Conservation (phyloP, 2,329 filamentous ascomycete species). For the Teratosphaeria epicoccoides region DNA sequence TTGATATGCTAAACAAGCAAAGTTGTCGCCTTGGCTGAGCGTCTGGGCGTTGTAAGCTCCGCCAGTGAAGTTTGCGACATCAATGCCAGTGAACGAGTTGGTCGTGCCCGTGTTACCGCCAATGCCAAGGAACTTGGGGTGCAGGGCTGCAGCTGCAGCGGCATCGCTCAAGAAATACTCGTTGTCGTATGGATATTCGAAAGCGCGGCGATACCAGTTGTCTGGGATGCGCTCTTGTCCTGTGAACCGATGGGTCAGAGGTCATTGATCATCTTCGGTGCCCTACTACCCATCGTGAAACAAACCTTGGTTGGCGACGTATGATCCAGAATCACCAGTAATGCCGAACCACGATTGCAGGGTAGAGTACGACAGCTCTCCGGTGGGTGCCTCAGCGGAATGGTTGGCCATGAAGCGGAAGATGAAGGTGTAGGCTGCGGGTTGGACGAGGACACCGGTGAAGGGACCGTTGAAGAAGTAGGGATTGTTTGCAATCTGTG, state of each 20-base stretch:
- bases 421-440: conserved; percentile 9
- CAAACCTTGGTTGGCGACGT: conserved; percentile 12
- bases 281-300: too few species aligned
- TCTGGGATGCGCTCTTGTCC: conserved; percentile 17
- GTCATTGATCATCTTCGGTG: too few species aligned
- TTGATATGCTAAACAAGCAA: conserved; percentile 28
- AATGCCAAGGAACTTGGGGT: conserved; percentile 22
- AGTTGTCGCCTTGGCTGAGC: conserved; percentile 23
- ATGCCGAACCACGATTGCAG: conserved; percentile 18
- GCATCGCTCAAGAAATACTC: conserved; percentile 20
- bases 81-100: conserved; percentile 28
- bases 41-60: conserved; percentile 32
- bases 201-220: conserved; percentile 23
- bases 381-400: conserved; percentile 12
- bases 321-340: conserved; percentile 12
- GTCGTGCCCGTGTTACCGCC: conserved; percentile 26
- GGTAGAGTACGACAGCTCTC: conserved; percentile 11
- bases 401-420: conserved; percentile 26
- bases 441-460: conserved; percentile 18
- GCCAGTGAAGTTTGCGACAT: conserved; percentile 27
- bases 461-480: conserved; percentile 27
- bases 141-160: conserved; percentile 11
- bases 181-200: conserved; percentile 23
- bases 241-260: not conserved
- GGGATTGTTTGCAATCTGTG: conserved; percentile 21